Percentiles rank a stretch among this genome's conserved stretches.
Conservation (phyloP, 805 yeast species). For the Peterozyma xylosa region DNA sequence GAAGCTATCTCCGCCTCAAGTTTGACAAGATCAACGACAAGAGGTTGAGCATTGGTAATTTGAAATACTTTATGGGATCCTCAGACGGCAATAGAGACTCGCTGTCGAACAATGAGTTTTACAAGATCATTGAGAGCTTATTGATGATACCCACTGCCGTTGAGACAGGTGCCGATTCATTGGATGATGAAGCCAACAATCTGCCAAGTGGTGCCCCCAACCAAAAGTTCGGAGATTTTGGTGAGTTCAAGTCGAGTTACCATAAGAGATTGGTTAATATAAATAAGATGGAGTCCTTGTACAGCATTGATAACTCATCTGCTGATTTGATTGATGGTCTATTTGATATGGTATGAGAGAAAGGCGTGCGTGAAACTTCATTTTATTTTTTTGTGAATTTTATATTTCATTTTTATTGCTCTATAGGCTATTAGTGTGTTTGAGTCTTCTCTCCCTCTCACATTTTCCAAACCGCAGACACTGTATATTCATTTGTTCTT, state of each 20-base stretch:
- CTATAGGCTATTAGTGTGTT: no score
- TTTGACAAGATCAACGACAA: slow-evolving; percentile 11
- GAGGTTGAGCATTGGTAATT: slow-evolving; percentile 18
- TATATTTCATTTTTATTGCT: no score
- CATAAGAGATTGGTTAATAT: no score
- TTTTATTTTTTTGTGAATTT: no score
- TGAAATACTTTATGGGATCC: slow-evolving; percentile 12
- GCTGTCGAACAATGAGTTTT: slow-evolving; percentile 2
- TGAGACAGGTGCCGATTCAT: neutral
- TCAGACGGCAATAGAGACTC: slow-evolving; percentile 8
- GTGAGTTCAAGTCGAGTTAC: neutral
- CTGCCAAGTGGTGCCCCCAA: neutral
- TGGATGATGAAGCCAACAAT: neutral
- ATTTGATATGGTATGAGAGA: no score
- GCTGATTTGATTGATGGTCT: no score
- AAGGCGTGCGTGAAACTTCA: no score
- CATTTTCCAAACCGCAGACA: no score
- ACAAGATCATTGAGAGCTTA: slow-evolving; percentile 1
- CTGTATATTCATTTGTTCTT: no score
- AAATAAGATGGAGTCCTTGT: no score
- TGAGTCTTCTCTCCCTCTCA: no score
- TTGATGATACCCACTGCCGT: neutral
- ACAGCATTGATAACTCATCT: no score
- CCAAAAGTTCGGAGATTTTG: neutral
- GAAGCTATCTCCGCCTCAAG: slow-evolving; percentile 16